Base-by-base conservation (phyloP, 768 basidiomycete species). In the Suillus tomentosus region DNA sequence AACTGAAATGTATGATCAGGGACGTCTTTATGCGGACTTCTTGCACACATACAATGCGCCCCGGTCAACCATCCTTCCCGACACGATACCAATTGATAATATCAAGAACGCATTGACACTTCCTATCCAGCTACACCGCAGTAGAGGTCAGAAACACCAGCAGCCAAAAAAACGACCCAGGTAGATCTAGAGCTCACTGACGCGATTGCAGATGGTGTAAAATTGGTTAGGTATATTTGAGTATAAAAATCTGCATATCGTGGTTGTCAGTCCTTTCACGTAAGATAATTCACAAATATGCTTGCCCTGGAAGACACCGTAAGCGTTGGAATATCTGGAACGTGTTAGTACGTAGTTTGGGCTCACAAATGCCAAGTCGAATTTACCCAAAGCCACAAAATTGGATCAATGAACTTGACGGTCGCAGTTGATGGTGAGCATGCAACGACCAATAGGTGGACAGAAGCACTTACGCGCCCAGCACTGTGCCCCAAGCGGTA, bases 1-100 rank as follows among this genome's bases (percentile, higher is more conserved):
- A 77, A 65, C 82, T 83, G 62, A 5, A 5, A 39, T 27, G 24
- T 43, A 5, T 24, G 61, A 19, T 27, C 22, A 60, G 24, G 19
- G 17, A 22, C 5, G 3, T 22, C 5, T 39, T 24, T 50, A 37
- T 19, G 51, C 22, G 15, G 47, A 34, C 2, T 8, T 7, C 45
- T 43, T 7, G 15, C 19, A 39, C 17, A 62, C 79, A 27, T 65
- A 81, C 81, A 84, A 85, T 71, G 83, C 81, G 42, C 85, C 86
- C 13, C 71, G 76, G 61, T 86, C 86, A 66, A 82, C 82, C 5
- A 80, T 76, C n/a, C 79, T 77, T 4, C 85, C 85, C 19, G 80
- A 76, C 51, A 85, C 67, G 36, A 84, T 70, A 1, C 84, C 83
- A 42, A 76, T 75, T 0, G 79, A 78, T 22, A 85, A 66, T 6